Base-by-base conservation (phyloP, 495 filamentous ascomycete genomes). In the Symbiotaphrina buchneri region DNA sequence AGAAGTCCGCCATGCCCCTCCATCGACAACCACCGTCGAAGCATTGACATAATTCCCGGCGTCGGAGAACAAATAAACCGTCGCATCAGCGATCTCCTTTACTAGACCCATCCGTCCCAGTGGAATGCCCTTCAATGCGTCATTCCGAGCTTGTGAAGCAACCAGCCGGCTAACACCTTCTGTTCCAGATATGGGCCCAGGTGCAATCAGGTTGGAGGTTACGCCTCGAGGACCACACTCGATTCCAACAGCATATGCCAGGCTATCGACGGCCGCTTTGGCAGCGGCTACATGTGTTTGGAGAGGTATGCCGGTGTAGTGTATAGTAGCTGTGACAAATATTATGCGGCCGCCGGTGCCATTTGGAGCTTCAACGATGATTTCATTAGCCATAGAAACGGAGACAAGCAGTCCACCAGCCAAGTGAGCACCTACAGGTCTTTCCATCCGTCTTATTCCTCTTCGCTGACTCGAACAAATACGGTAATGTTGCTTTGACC, bases 81-180 rank as follows among this genome's bases (percentile, higher is more conserved):
- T 92, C 10, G 84, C 79, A 54, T 97, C 83, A 0, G 84, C 76
- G 43, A 97, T 84, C 41, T 97, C 85, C 34, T 70, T 70, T 6
- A 91, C 65, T 1, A 61, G 68, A n/a, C 85, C 87, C 38, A 63
- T 63, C 29, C 81, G 58, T 8, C 81, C 79, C 0, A 74, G 47
- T 0, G 87, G 87, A 14, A 77, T 49, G 4, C 17, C 35, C 38
- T 49, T 53, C 21, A 48, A 51, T 6, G 35, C 30, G 27, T 45
- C 54, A 36, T 52, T 49, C 19, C 36, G 39, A 0, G 39, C 28
- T n/a, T n/a, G n/a, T n/a, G n/a, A n/a, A n/a, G n/a, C n/a, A n/a
- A n/a, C n/a, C 19, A 58, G 39, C 15, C 54, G 30, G 17, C 47
- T 49, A 38, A 58, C 47, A 3, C 68, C 71, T 43, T 75, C 69